These are phyloP conservation scores for Crithidia acanthocephali DNA, from an alignment of 208 protist species.

Conservation along the genomic window DNA sequence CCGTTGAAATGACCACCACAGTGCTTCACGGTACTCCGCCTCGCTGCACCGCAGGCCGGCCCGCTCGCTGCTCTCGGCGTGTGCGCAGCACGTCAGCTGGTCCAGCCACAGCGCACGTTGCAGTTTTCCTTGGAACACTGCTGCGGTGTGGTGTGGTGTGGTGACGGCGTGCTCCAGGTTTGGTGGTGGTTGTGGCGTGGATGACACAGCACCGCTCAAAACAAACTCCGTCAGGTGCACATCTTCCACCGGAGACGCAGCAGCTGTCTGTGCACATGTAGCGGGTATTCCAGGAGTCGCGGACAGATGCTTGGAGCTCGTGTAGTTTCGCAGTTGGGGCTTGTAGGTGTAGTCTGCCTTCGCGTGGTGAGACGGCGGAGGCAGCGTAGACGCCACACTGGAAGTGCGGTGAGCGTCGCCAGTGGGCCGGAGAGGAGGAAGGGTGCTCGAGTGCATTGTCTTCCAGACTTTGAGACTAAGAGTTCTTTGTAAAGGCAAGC, in stretches of 20 bases:
- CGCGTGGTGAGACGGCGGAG: neutral
- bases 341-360: neutral
- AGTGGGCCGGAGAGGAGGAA: neutral
- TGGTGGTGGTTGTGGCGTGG: neutral
- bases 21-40: slow-evolving; percentile 19
- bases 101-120: slow-evolving; percentile 30
- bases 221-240: neutral
- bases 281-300: neutral
- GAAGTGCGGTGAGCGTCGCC: neutral
- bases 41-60: slow-evolving; percentile 26
- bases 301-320: neutral
- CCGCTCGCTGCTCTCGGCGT: slow-evolving; percentile 13
- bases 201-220: neutral
- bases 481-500: neutral
- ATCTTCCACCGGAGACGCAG: neutral
- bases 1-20: slow-evolving; percentile 29
- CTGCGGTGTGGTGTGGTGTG: neutral
- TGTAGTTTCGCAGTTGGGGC: neutral
- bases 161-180: neutral
- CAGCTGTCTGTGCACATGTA: neutral
- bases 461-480: neutral
- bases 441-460: neutral
- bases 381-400: neutral
- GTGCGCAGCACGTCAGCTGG: slow-evolving; percentile 9
- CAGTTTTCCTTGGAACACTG: slow-evolving; percentile 29